Base-by-base conservation (phyloP, 495 filamentous ascomycete genomes). In the Copromyces sp. region DNA sequence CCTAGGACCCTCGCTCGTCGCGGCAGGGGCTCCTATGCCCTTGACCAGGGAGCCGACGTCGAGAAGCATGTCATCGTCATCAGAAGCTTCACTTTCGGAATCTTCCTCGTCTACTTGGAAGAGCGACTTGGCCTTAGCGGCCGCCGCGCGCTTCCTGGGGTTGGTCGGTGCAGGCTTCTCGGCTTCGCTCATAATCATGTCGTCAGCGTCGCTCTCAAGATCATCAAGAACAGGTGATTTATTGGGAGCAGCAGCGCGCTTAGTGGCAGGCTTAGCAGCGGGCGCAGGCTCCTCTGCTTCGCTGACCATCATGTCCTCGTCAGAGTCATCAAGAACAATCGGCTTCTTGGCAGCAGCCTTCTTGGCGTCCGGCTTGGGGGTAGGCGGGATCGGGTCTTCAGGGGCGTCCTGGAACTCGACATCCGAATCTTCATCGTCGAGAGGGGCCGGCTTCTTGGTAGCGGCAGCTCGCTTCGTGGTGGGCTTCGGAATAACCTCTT, bases 11-110 rank as follows among this genome's bases (percentile, higher is more conserved):
- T 84, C 80, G 40, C 71, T 73, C n/a, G 74, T 69, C n/a, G 79
- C 82, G 39, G 81, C 79, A 24, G 84, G 81, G 71, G 83, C 87
- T 45, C 90, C 86, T 79, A 97, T 94, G 68, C 93, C 94, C 83
- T 97, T 97, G 76, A 98, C 94, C 89, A 98, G 90, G 72, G 88
- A 88, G 79, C 90, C 92, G 70, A 97, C 92, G 79, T 98, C 93
- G 65, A 91, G 91, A 69, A 97, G 89, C 80, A 93, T 83, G 73
- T 92, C 90, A 76, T 88, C 88, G 71, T 90, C 83, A 53, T 83
- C 83, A 17, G 53, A 65, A 65, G 53, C 53, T 65, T 65, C 29
- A 68, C 83, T 83, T 6, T 81, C 80, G 38, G 70, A 71, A 20
- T 84, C 82, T 42, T 81, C 73, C 73, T 88, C 85, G 24, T 85